Evolutionary conservation across 2,329 filamentous ascomycete genomes (phyloP), one percentile per base, ranked within the genome.

Genomic region (Magnaporthiopsis incrustans): DNA sequence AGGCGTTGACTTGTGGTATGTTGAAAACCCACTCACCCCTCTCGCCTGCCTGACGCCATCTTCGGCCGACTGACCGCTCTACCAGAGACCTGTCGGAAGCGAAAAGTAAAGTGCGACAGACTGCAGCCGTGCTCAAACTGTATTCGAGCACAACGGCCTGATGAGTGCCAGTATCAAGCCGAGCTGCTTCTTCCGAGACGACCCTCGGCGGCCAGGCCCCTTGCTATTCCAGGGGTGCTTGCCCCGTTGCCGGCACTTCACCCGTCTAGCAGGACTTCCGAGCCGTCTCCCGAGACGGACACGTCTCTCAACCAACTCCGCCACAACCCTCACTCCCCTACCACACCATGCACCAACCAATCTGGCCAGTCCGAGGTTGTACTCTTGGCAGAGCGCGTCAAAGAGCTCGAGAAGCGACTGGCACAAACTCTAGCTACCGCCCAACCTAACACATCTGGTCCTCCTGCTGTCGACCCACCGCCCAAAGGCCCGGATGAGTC

Each of bases 71-170:
- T 53, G 44, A 53, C 44, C n/a, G 3, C 14, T 53, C 44, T 25
- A 53, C n/a, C 4, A 53, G 44, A 53, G 44, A 53, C 77, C 7
- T 80, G 78, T 64, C 71, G 78, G 12, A 72, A 71, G n/a, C 76
- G 78, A 61, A 81, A 81, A 66, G 74, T 79, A 22, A 72, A 74
- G n/a, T 81, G 78, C 64, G 74, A 80, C 64, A 72, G 76, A 38
- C 71, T 75, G 30, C 67, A 67, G 4, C 78, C 78, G 0, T 81
- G 78, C 65, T 72, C 70, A 65, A 79, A 79, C 65, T 80, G 78
- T 62, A 64, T 75, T 4, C 72, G 73, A 10, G 75, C 77, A 35
- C 66, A 66, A 64, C 64, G 65, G 63, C 65, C 63, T 57, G 64
- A 64, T 25, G 62, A 67, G 58, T 69, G 65, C 65, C 62, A 61